These are phyloP conservation scores for Tetragonia tetragonoides DNA, from an alignment of 148 eudicot genomes.

Conservation along the genomic window DNA sequence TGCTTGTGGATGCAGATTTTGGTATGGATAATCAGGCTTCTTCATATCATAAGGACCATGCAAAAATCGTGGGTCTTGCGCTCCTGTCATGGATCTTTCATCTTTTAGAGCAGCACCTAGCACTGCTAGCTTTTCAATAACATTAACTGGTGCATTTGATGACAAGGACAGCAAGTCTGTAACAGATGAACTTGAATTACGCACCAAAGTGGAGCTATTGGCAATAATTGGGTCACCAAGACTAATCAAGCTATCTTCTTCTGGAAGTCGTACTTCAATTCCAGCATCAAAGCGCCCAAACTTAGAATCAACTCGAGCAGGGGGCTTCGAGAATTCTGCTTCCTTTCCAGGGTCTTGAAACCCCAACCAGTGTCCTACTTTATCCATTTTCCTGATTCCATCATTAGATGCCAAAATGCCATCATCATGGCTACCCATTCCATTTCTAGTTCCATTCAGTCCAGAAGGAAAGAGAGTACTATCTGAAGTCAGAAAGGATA, in stretches of 20 bases:
- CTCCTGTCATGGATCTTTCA: slow-evolving; percentile 34
- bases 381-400: slow-evolving; percentile 25
- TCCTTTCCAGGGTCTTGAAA: slow-evolving; percentile 37
- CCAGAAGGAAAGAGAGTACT: slow-evolving; percentile 26
- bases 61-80: slow-evolving; percentile 41
- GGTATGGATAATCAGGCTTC: slow-evolving; percentile 51
- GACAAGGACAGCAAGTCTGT: slow-evolving; percentile 36
- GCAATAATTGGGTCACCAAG: slow-evolving; percentile 40
- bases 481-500: slow-evolving; percentile 27
- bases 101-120: slow-evolving; percentile 43
- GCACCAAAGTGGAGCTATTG: slow-evolving; percentile 30
- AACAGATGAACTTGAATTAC: slow-evolving; percentile 23
- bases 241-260: slow-evolving; percentile 58
- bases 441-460: slow-evolving; percentile 33
- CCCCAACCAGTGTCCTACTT: slow-evolving; percentile 45
- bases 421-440: slow-evolving; percentile 26
- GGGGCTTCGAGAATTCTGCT: slow-evolving; percentile 37
- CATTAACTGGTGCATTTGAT: slow-evolving; percentile 37
- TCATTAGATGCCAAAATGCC: slow-evolving; percentile 29
- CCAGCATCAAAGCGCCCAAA: slow-evolving; percentile 39
- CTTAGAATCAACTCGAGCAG: slow-evolving; percentile 31
- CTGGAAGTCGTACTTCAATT: slow-evolving; percentile 51
- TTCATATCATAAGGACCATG: slow-evolving; percentile 46
- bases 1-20: slow-evolving; percentile 44
- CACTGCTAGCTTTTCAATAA: slow-evolving; percentile 58